Conservation (phyloP, 768 basidiomycete species). For the Cyathus striatus region DNA sequence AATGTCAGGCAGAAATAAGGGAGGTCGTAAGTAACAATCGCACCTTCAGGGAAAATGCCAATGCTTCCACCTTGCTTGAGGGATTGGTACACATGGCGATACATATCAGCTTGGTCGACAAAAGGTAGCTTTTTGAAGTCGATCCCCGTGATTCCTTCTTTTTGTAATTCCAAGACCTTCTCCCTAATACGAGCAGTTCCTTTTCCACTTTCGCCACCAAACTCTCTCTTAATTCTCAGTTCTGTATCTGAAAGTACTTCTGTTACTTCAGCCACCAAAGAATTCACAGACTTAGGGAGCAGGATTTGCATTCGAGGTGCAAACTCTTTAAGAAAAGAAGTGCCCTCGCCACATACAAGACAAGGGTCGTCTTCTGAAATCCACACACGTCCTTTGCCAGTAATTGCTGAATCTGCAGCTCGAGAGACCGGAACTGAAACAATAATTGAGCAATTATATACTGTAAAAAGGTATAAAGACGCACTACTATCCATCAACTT, state of each 20-base stretch:
- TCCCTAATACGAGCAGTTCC: conserved; percentile 65
- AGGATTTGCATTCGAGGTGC: conserved; percentile 78
- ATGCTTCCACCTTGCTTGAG: conserved; percentile 85
- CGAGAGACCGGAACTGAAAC: conserved; percentile 83
- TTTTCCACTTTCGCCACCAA: conserved; percentile 77
- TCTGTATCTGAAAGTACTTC: conserved; percentile 89
- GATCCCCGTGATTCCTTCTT: conserved; percentile 55
- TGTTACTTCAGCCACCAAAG: conserved; percentile 74
- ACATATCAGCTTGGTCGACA: conserved; percentile 94
- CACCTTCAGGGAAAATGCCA: conserved; percentile 98
- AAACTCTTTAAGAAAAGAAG: conserved; percentile 72
- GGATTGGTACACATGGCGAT: conserved; percentile 84
- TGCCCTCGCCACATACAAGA: conserved; percentile 77
- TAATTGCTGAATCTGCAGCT: conserved; percentile 79
- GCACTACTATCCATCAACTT: conserved; percentile 85
- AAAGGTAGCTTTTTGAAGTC: conserved; percentile 81
- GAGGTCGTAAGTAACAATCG: conserved; percentile 2
- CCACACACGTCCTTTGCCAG: conserved; percentile 68
- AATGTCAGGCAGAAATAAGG: conserved; percentile 2
- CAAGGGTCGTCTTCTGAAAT: conserved; percentile 75
- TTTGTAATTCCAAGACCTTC: conserved; percentile 53
- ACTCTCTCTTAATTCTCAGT: conserved; percentile 80
- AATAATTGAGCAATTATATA: background rate
- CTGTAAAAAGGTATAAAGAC: conserved; percentile 13
- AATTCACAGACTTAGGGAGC: conserved; percentile 77